Evolutionary conservation across 306 rosid species (phyloP), one percentile per base, ranked within the genome.

Genomic region (Quercus dentata): DNA sequence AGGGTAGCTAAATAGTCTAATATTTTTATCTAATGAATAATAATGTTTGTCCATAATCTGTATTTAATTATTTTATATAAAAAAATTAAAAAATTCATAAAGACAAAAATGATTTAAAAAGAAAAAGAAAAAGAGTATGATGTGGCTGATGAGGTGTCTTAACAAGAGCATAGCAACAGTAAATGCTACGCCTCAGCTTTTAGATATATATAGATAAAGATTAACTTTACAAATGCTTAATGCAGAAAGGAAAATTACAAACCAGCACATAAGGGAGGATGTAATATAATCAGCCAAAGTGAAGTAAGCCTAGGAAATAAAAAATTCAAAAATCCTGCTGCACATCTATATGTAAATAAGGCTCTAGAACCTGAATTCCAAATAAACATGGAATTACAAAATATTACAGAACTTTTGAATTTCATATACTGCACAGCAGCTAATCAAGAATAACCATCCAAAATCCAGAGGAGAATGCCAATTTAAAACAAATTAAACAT

Each of bases 241-340:
- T 6, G 51, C 61, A 72, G 2, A 31, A 61, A 7, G 23, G 27
- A 63, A 62, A 49, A 20, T 14, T 4, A 49, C 9, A 11, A 18
- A 62, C 33, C 11, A 64, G 9, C 62, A 67, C 10, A 41, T 49
- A 28, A 7, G 30, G 52, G 31, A 78, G 51, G 31, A 81, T 69
- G 65, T 6, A 41, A 72, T 81, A 33, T 44, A 68, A 81, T 23
- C 44, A 71, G 54, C 75, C 69, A 74, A 69, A 31, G 49, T 58
- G 38, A 59, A 21, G 38, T 12, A 84, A 73, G 72, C 69, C 81
- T 69, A 68, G 59, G 63, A 61, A 79, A 15, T 30, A 14, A 30
- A 27, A 14, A 61, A 61, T 30, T 61, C 2, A 23, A 31, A 23
- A 61, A 61, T 10, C 17, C 27, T 23, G 31, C 12, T 59, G 67